Evolutionary conservation across 1,139 yeast species (phyloP), one percentile per base, ranked within the genome.

Genomic region (Candida neerlandica): DNA sequence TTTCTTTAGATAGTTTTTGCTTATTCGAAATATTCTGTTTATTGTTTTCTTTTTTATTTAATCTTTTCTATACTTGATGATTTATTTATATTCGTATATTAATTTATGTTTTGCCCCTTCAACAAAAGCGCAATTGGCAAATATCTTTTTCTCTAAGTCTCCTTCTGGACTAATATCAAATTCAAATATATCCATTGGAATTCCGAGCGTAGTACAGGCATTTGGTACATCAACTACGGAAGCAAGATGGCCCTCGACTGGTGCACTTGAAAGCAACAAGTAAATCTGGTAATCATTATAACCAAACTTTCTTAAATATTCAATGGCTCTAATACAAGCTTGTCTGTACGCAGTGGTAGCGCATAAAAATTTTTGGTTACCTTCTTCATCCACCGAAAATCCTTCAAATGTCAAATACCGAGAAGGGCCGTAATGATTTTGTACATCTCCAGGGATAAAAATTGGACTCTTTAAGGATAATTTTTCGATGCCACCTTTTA

Each of bases 191-290:
- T 77, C 82, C 71, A 77, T 72, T 9, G 82, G 82, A 6, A 77
- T 56, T 1, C 81, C 80, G 35, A 77, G 63, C 0, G 82, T 77
- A 27, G 81, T 76, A 55, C 81, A 78, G 1, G 80, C 74, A 61
- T 78, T 77, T 33, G 82, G 82, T 43, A 77, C 73, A 60, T 77
- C 82, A 15, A 77, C 82, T 43, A 78, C 71, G 15, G 80, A 77
- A 0, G 82, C 82, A 54, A 78, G 63, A 51, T 77, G 81, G 3
- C 80, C 82, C 57, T 77, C 78, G 49, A 77, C 71, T 15, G 82
- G 82, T 0, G 82, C 82, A 39, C 71, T 64, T 11, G 77, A 71
- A 37, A 77, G 61, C 32, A 77, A 62, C 43, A 78, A 56, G 55
- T 77, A 78, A 41, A 78, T 66, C 55, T 78, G 82, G 58, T 77